Evolutionary conservation across 306 rosid genomes (phyloP), one percentile per base, ranked within the genome.

Genomic region (Benincasa hispida): DNA sequence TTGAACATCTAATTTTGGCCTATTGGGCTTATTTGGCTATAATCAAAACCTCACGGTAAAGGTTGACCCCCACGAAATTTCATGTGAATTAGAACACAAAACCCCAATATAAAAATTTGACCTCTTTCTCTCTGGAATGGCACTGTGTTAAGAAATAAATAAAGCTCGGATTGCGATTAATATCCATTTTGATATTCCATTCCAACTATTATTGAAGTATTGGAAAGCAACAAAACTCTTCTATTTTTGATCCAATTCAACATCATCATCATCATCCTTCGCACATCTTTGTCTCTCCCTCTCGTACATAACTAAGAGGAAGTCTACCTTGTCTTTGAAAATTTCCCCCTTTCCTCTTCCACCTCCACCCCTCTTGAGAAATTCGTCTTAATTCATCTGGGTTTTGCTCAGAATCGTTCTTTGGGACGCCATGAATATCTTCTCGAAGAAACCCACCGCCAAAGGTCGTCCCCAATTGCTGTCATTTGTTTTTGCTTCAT

Each of bases 381-480:
- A 48, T 39, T 14, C 35, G 24, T 37, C 39, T 81, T 53, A 21
- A 28, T 50, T 19, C 54, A 25, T 50, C 48, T 84, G 39, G 67
- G 35, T 62, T 47, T 4, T 58, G 77, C 68, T 69, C 77, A 51
- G 51, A 25, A 72, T 53, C 76, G 8, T 70, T 73, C 45, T 37
- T 9, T 6, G 55, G 21, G 66, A 42, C 63, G 50, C 80, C 84
- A 94, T 95, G 99, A 95, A 89, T 84, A 80, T 95, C 80, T 92
- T 95, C 89, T 25, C 87, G 65, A 95, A 92, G 90, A 92, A 95
- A 85, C 97, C 99, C 83, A 90, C 88, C 32, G 89, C 96, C 80
- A 95, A 92, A 92, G 99, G 98, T 95, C 82, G 78, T 68, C 27
- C 79, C 79, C 80, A 56, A 63, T 28, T 50, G 67, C 79, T 35